Evolutionary conservation across 768 basidiomycete genomes (phyloP).

Genomic region (Coprinellus aureogranulatus): DNA sequence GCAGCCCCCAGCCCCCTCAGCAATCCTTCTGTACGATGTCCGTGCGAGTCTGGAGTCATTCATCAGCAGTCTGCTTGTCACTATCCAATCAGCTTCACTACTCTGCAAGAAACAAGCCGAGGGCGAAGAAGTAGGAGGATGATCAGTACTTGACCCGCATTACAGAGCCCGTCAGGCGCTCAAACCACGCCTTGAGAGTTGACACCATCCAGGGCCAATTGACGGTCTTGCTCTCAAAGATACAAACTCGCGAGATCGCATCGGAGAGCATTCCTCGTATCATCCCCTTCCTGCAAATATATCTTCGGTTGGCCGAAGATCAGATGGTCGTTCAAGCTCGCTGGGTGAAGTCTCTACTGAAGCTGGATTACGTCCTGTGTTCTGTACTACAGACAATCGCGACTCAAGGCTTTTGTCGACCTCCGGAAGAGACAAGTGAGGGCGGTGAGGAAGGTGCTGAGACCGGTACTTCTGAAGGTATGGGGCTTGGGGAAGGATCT

Average conservation of each 20-base stretch:
- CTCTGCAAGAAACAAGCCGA: constrained; percentile 16
- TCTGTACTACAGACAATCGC: constrained; percentile 72
- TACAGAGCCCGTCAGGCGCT: constrained; percentile 39
- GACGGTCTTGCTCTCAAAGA: constrained; percentile 31
- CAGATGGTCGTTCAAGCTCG: constrained; percentile 55
- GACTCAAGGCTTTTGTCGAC: constrained; percentile 90
- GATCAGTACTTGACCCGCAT: constrained; percentile 52
- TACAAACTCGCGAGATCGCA: constrained; percentile 36
- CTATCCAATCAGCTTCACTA: constrained; percentile 58
- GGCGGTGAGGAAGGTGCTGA: constrained; percentile 46
- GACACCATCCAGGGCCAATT: constrained; percentile 41
- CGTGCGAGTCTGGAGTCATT: constrained; percentile 31
- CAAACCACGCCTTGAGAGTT: constrained; percentile 51
- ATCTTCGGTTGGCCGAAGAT: constrained; percentile 52
- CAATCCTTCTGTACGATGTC: neutral
- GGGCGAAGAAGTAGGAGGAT: constrained; percentile 16
- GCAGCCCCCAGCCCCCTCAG: neutral
- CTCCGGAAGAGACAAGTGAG: constrained; percentile 69
- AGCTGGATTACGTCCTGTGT: constrained; percentile 76
- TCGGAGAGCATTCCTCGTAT: constrained; percentile 40
- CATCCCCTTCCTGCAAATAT: constrained; percentile 75
- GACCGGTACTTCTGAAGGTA: constrained; percentile 58
- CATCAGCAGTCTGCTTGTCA: constrained; percentile 63
- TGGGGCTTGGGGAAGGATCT: constrained; percentile 84
- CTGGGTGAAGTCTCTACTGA: constrained; percentile 80